Conservation (phyloP, 2,329 filamentous ascomycete genomes). For the Phialemonium atrogriseum region DNA sequence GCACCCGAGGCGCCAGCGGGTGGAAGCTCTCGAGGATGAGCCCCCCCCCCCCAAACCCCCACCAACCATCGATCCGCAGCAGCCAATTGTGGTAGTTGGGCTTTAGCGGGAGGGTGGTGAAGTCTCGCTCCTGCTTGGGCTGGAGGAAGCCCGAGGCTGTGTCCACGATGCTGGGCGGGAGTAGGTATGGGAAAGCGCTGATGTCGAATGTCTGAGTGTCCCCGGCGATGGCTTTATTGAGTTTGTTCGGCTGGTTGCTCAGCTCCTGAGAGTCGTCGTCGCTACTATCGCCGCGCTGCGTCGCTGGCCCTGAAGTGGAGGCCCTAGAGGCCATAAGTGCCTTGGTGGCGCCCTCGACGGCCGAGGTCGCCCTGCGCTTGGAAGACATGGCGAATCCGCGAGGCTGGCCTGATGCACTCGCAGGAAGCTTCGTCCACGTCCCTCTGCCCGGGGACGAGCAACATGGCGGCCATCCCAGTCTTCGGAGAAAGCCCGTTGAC, state of each 20-base stretch:
- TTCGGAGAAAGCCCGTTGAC: no score
- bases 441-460: no score
- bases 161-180: conserved; percentile 14
- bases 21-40: conserved; percentile 95
- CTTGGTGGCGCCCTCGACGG: conserved; percentile 41
- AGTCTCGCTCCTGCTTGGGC: conserved; percentile 58
- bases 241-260: conserved; percentile 42
- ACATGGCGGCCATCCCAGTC: no score
- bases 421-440: no score
- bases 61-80: conserved; percentile 91
- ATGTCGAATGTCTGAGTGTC: conserved; percentile 20
- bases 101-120: conserved; percentile 75
- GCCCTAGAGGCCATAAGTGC: conserved; percentile 46
- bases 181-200: conserved; percentile 33
- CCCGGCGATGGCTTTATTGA: conserved; percentile 52
- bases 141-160: conserved; percentile 22
- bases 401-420: no score
- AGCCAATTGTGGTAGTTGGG: conserved; percentile 83
- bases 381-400: no score
- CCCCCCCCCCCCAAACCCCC: conserved; percentile 70
- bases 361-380: conserved; percentile 58
- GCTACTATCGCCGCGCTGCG: conserved; percentile 48
- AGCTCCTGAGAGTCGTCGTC: conserved; percentile 40
- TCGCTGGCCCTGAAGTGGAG: conserved; percentile 53
- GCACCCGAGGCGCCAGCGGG: conserved; percentile 74